Evolutionary conservation across 352 stramenopile species (phyloP).

Genomic region (Pythium coloratum): DNA sequence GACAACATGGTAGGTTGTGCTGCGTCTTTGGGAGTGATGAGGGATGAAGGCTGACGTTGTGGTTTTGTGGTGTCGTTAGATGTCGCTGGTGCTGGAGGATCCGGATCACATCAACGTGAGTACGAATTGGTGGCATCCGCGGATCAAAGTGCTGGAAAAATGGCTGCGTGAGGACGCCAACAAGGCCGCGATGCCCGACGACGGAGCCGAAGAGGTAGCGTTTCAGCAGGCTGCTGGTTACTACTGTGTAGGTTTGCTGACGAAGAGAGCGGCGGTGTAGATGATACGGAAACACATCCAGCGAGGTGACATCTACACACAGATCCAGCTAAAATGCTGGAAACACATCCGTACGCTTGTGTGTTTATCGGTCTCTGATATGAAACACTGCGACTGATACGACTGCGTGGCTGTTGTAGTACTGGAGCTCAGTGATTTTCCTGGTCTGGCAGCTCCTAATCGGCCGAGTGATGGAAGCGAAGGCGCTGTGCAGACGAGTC

Average conservation of each 20-base stretch:
- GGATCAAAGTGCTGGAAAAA: slow-evolving; percentile 65
- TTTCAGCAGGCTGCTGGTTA: too few species aligned
- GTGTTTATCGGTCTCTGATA: slow-evolving; percentile 2
- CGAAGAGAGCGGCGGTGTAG: slow-evolving; percentile 23
- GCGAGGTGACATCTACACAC: slow-evolving; percentile 65
- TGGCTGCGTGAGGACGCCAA: slow-evolving; percentile 70
- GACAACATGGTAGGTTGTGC: slow-evolving; percentile 45
- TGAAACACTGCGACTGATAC: too few species aligned
- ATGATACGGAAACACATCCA: slow-evolving; percentile 72
- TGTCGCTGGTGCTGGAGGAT: slow-evolving; percentile 56
- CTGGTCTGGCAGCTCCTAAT: slow-evolving; percentile 26
- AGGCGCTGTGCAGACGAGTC: slow-evolving; percentile 37
- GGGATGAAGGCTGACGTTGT: background rate
- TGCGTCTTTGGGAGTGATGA: background rate
- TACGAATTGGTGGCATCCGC: slow-evolving; percentile 68
- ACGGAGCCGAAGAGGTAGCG: slow-evolving; percentile 67
- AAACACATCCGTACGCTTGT: slow-evolving; percentile 55
- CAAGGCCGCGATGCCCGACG: slow-evolving; percentile 57
- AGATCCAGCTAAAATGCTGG: slow-evolving; percentile 73
- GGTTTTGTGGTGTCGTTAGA: slow-evolving; percentile 27
- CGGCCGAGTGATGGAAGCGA: slow-evolving; percentile 16
- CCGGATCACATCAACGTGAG: slow-evolving; percentile 33
- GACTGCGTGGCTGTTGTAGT: slow-evolving; percentile 28
- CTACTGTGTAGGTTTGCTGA: too few species aligned
- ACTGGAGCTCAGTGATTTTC: slow-evolving; percentile 68